Conservation (phyloP, 78 protist species). For the Polysphondylium violaceum region DNA sequence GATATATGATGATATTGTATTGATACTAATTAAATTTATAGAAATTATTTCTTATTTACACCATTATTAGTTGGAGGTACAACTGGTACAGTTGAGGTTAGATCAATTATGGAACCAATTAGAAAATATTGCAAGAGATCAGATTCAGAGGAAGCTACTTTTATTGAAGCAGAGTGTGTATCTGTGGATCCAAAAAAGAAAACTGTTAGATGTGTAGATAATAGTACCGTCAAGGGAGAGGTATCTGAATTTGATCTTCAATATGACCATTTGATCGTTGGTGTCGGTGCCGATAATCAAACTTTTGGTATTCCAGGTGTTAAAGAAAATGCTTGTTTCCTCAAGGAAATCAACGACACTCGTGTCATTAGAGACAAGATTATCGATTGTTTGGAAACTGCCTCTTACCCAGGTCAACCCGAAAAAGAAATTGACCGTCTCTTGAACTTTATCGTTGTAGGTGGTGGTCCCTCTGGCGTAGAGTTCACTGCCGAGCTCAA, state of each 20-base stretch:
- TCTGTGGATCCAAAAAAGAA: slow-evolving; percentile 66
- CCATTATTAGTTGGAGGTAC: slow-evolving; percentile 75
- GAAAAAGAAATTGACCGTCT: slow-evolving; percentile 75
- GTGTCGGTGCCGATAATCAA: slow-evolving; percentile 86
- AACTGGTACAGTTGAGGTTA: slow-evolving; percentile 69
- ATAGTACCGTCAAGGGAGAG: slow-evolving; percentile 61
- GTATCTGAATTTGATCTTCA: slow-evolving; percentile 61
- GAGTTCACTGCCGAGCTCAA: slow-evolving; percentile 83
- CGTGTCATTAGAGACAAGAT: slow-evolving; percentile 80
- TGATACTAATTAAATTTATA: background rate
- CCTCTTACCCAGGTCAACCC: slow-evolving; percentile 83
- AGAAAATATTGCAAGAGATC: slow-evolving; percentile 70
- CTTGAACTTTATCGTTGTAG: slow-evolving; percentile 86
- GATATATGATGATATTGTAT: background rate
- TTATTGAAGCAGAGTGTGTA: slow-evolving; percentile 74
- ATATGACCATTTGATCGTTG: slow-evolving; percentile 90
- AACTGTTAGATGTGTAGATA: slow-evolving; percentile 48
- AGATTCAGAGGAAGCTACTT: slow-evolving; percentile 42
- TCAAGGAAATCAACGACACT: slow-evolving; percentile 85
- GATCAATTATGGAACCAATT: slow-evolving; percentile 80
- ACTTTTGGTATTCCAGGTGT: slow-evolving; percentile 90
- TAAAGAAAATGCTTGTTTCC: slow-evolving; percentile 78
- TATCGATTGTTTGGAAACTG: slow-evolving; percentile 86
- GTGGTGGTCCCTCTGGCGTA: slow-evolving; percentile 95
- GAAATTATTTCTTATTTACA: slow-evolving; percentile 81